Conservation (phyloP, 2,329 filamentous ascomycete species). For the Cadophora sp. region DNA sequence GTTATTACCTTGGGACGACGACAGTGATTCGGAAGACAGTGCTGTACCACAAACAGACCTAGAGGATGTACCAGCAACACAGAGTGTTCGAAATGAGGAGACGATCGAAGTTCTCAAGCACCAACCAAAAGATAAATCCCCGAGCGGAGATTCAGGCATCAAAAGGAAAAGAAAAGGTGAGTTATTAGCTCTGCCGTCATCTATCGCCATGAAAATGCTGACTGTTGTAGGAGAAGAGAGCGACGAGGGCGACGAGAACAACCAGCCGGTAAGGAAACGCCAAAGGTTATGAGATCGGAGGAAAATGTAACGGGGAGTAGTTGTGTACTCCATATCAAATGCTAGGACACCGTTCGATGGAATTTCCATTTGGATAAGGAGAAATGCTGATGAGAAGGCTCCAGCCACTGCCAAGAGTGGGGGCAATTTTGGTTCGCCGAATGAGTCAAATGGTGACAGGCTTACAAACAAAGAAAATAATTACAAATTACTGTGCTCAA, state of each 20-base stretch:
- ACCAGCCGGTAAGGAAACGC: not conserved
- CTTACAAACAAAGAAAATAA: too few relatives aligned
- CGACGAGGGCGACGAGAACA: not conserved
- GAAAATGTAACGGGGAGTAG: not conserved
- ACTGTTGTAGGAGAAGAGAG: not conserved
- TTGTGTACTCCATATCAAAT: not conserved
- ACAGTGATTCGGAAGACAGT: conserved; percentile 16
- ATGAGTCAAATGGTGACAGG: not conserved
- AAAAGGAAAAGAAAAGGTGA: not conserved
- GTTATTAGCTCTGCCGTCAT: not conserved
- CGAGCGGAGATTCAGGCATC: not conserved
- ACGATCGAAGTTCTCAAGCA: not conserved
- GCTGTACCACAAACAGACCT: not conserved
- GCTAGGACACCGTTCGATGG: too few relatives aligned
- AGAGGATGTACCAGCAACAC: not conserved
- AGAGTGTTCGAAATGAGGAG: not conserved
- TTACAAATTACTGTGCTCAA: too few relatives aligned
- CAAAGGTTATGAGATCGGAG: not conserved
- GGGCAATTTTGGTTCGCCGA: not conserved
- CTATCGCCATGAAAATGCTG: not conserved
- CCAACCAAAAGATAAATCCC: not conserved
- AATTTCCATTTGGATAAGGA: too few relatives aligned
- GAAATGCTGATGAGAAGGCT: too few relatives aligned
- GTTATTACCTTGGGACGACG: conserved; percentile 3
- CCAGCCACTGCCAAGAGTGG: conserved; percentile 8